phyloP scores from a whole-genome alignment of 2,329 filamentous ascomycete genomes.

The Paecilomyces sp. region DNA sequence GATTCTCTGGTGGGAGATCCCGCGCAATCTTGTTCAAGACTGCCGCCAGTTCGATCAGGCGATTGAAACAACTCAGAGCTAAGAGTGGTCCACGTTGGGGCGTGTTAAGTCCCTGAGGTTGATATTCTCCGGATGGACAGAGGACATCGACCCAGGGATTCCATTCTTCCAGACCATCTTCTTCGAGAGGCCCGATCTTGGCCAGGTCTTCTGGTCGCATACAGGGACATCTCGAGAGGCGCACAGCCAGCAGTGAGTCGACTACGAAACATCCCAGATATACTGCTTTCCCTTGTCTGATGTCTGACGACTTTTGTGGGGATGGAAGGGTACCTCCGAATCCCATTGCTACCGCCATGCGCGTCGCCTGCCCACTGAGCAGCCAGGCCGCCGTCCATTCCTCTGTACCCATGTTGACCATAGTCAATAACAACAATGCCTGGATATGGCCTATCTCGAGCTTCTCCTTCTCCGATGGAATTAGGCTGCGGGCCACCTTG shows the following conservation, averaged over 20 bases:
- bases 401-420: slow-evolving; percentile 44
- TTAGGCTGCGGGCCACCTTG: slow-evolving; percentile 25
- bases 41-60: slow-evolving; percentile 34
- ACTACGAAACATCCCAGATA: slow-evolving; percentile 48
- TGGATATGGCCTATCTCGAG: slow-evolving; percentile 38
- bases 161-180: slow-evolving; percentile 68
- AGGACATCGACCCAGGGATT: slow-evolving; percentile 57
- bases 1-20: slow-evolving; percentile 21
- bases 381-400: slow-evolving; percentile 47
- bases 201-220: slow-evolving; percentile 42
- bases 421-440: slow-evolving; percentile 37
- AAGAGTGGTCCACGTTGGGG: slow-evolving; percentile 35
- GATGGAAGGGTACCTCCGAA: slow-evolving; percentile 18
- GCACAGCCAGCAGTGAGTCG: slow-evolving; percentile 45
- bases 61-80: slow-evolving; percentile 48
- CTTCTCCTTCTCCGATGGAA: slow-evolving; percentile 32
- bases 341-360: slow-evolving; percentile 37
- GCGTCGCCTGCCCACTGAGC: slow-evolving; percentile 45
- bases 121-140: slow-evolving; percentile 26
- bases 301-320: slow-evolving; percentile 22
- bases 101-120: slow-evolving; percentile 12
- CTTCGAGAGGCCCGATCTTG: slow-evolving; percentile 46
- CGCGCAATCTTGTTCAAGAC: slow-evolving; percentile 29
- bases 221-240: slow-evolving; percentile 39
- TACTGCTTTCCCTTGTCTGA: slow-evolving; percentile 34